These are phyloP conservation scores for Pythium oligandrum DNA, from an alignment of 352 stramenopile genomes.

Conservation along the genomic window DNA sequence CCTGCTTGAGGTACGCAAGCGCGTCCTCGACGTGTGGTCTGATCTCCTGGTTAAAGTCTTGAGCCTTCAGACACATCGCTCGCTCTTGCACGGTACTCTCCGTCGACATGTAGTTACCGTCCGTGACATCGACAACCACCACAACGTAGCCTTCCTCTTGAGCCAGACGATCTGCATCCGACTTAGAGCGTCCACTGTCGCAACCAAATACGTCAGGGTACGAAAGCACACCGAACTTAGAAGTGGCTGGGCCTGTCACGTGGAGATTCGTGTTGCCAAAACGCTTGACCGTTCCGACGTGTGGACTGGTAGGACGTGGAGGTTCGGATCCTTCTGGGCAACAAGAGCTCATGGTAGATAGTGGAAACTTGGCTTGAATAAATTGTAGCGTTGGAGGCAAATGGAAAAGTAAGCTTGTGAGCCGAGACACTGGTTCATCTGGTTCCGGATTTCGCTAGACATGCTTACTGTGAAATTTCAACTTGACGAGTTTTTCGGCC, in stretches of 20 bases:
- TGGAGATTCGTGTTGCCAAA: conserved; percentile 29
- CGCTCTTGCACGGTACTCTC: conserved; percentile 12
- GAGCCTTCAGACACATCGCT: conserved; percentile 5
- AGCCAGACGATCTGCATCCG: conserved; percentile 30
- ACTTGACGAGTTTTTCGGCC: no score
- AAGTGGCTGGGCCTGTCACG: conserved; percentile 15
- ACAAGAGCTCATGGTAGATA: conserved; percentile 7
- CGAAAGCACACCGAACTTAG: conserved; percentile 28
- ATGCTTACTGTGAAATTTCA: no score
- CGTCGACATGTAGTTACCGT: conserved; percentile 5
- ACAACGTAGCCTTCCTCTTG: conserved; percentile 32
- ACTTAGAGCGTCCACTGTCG: conserved; percentile 38
- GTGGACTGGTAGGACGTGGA: conserved; percentile 1
- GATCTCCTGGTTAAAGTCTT: conserved; percentile 12
- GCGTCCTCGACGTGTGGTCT: conserved; percentile 12
- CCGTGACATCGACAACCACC: conserved; percentile 27
- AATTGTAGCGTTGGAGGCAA: no score
- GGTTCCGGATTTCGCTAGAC: no score
- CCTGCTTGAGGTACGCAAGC: conserved; percentile 19
- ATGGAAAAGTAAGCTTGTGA: no score
- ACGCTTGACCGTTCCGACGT: conserved; percentile 12
- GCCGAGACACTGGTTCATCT: no score
- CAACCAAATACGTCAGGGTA: conserved; percentile 37
- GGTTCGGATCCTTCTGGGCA: conserved; percentile 27
- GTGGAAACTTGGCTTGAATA: no score